phyloP scores from a whole-genome alignment of 2,329 filamentous ascomycete species.

The Diaporthe destruens region DNA sequence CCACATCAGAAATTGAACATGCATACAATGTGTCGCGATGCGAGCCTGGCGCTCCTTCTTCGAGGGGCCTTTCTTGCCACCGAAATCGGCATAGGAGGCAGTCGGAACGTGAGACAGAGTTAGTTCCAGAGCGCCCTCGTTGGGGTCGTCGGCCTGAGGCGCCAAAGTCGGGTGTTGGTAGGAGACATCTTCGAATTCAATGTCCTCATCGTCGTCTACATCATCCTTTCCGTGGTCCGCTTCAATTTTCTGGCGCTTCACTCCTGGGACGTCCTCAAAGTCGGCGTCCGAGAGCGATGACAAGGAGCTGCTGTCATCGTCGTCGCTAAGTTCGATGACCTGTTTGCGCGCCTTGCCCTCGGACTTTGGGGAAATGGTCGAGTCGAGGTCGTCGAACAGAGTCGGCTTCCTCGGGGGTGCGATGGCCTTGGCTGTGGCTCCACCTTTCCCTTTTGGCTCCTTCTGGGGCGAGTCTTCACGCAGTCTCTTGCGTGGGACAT shows the following conservation, averaged over 20 bases:
- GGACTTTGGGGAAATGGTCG: conserved; percentile 54
- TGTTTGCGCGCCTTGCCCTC: conserved; percentile 32
- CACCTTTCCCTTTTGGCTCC: conserved; percentile 47
- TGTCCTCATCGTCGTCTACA: conserved; percentile 71
- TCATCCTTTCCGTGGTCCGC: conserved; percentile 50
- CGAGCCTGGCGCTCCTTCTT: conserved; percentile 87
- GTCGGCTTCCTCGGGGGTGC: conserved; percentile 64
- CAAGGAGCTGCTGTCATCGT: conserved; percentile 59
- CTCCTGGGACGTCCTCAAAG: conserved; percentile 63
- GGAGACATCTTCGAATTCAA: conserved; percentile 72
- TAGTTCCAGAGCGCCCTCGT: conserved; percentile 78
- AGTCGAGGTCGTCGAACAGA: conserved; percentile 72
- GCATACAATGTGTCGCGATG: conserved; percentile 84
- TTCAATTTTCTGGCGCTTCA: conserved; percentile 53
- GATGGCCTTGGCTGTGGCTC: conserved; percentile 45
- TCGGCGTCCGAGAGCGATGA: conserved; percentile 69
- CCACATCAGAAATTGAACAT: conserved; percentile 89
- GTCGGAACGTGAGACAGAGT: conserved; percentile 65
- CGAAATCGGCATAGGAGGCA: conserved; percentile 71
- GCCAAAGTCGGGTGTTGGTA: conserved; percentile 50
- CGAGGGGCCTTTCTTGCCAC: conserved; percentile 83
- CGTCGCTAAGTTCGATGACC: conserved; percentile 56
- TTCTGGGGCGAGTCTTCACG: conserved; percentile 58
- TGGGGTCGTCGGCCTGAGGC: conserved; percentile 57
- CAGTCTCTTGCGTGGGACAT: conserved; percentile 75